Conservation (phyloP, 176 grass and related monocot species). For the Aechmea fasciata region DNA sequence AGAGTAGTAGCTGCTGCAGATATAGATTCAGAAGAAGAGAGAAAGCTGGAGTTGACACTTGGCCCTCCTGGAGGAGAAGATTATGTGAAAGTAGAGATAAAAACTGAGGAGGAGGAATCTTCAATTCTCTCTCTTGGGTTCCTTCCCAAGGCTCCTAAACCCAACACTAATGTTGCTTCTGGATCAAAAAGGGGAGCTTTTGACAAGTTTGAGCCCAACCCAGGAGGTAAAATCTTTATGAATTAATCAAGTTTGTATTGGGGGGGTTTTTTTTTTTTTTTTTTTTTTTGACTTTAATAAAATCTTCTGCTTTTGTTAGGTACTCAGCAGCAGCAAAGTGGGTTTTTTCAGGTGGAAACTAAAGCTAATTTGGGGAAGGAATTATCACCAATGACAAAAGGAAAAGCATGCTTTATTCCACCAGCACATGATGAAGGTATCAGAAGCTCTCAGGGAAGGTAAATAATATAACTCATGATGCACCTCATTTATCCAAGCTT, state of each 20-base stretch:
- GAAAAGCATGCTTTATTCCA: background rate
- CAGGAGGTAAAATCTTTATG: background rate
- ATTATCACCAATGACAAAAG: background rate
- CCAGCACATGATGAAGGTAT: background rate
- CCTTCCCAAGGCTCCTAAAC: conserved; percentile 6
- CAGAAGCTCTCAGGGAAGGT: conserved; percentile 34
- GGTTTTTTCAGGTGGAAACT: background rate
- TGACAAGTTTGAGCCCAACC: background rate
- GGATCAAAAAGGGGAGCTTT: conserved; percentile 17
- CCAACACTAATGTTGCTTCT: background rate
- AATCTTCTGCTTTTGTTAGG: background rate
- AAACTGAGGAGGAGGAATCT: conserved; percentile 7
- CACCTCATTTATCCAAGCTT: background rate
- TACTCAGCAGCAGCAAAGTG: background rate
- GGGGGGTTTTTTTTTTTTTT: background rate
- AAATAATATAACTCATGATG: background rate
- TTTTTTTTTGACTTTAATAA: background rate
- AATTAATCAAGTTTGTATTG: background rate
- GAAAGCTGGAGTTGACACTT: conserved; percentile 57
- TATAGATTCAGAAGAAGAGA: conserved; percentile 43
- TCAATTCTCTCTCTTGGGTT: conserved; percentile 16
- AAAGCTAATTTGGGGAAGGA: background rate
- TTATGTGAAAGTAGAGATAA: conserved; percentile 20
- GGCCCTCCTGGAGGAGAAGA: conserved; percentile 45
- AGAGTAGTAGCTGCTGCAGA: background rate